These are phyloP conservation scores for Casuarina equisetifolia DNA, from an alignment of 306 rosid species.

Conservation along the genomic window DNA sequence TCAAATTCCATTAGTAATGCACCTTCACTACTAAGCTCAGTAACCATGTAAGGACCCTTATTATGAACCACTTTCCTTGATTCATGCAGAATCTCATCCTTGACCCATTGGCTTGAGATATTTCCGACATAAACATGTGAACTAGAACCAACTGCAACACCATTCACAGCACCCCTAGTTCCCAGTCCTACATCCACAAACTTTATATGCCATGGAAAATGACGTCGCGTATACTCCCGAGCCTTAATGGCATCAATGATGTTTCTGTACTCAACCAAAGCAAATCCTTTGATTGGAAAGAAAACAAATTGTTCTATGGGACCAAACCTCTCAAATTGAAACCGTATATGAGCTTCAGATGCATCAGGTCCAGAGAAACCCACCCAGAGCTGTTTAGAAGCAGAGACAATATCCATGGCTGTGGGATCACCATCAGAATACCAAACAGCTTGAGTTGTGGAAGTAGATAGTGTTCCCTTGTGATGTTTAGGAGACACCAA, in stretches of 20 bases:
- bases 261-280: constrained; percentile 79
- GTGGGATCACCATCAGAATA: constrained; percentile 84
- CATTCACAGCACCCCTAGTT: constrained; percentile 74
- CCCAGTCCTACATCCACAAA: constrained; percentile 94
- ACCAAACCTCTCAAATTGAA: constrained; percentile 88
- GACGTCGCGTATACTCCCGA: constrained; percentile 64
- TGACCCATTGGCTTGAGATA: constrained; percentile 80
- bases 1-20: constrained; percentile 88
- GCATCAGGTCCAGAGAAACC: constrained; percentile 60
- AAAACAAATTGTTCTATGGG: constrained; percentile 63
- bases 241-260: constrained; percentile 80
- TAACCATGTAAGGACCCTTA: constrained; percentile 63
- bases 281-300: constrained; percentile 75
- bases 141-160: constrained; percentile 87
- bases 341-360: constrained; percentile 81
- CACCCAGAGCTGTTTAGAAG: constrained; percentile 90
- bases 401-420: constrained; percentile 79
- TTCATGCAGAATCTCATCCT: constrained; percentile 87
- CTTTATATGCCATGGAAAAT: constrained; percentile 72
- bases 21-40: constrained; percentile 78
- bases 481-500: constrained; percentile 63
- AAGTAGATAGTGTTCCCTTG: constrained; percentile 43
- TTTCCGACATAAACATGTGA: constrained; percentile 71
- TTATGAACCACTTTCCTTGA: constrained; percentile 66
- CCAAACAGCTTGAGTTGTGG: constrained; percentile 62